Conservation (phyloP, 2,329 filamentous ascomycete genomes). For the Fusarium albosuccineum region DNA sequence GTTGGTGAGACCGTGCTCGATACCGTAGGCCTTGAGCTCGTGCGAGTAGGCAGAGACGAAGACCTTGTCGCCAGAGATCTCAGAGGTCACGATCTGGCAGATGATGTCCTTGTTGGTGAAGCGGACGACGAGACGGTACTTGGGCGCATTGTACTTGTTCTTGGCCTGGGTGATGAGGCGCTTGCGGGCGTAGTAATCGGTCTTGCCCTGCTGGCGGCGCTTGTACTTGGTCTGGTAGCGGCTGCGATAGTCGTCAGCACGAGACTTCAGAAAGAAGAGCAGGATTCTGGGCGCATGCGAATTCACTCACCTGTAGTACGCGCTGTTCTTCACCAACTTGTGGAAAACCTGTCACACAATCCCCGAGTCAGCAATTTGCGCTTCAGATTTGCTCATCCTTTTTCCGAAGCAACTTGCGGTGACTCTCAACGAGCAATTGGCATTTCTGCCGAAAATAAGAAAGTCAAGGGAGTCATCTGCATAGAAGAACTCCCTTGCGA, state of each 20-base stretch:
- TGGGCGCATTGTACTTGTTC: conserved; percentile 99
- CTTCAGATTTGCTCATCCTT: conserved; percentile 81
- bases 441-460: conserved; percentile 58
- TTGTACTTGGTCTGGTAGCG: conserved; percentile 99
- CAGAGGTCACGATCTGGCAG: conserved; percentile 95
- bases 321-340: conserved; percentile 97
- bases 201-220: conserved; percentile 96
- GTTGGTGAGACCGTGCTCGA: conserved; percentile 99
- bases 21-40: conserved; percentile 97
- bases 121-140: conserved; percentile 99
- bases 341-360: conserved; percentile 79
- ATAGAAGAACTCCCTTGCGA: conserved; percentile 41
- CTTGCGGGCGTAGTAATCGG: conserved; percentile 99
- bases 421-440: conserved; percentile 72
- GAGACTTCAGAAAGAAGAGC: background rate
- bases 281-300: background rate
- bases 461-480: conserved; percentile 39
- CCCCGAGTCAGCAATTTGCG: conserved; percentile 99
- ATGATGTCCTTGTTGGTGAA: conserved; percentile 99
- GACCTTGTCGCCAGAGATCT: conserved; percentile 98
- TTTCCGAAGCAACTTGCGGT: conserved; percentile 98
- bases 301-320: conserved; percentile 92
- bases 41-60: conserved; percentile 93
- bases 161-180: conserved; percentile 99
- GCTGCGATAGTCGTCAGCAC: conserved; percentile 63